Base-by-base conservation (phyloP, 768 basidiomycete species). In the Rhodosporidiobolus sp. region DNA sequence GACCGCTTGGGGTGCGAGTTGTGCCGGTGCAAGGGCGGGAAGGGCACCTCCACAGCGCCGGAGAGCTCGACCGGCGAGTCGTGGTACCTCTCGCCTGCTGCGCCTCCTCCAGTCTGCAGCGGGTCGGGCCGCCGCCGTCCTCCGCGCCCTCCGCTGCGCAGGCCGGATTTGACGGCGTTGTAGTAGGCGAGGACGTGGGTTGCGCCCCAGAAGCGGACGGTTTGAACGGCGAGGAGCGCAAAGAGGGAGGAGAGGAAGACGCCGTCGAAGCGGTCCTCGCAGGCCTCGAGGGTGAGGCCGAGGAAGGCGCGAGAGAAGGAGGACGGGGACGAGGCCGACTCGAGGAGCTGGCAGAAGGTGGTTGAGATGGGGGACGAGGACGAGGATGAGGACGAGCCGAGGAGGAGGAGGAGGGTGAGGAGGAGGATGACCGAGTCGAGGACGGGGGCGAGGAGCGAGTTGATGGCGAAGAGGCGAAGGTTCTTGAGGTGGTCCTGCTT, bases 231-330 rank as follows among this genome's bases (percentile, higher is more conserved):
- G 17, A 46, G 54, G 26, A 69, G 17, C 24, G 54, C 2, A 5
- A 10, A 38, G 10, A 63, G 19, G 14, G 56, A 30, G 22, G 55
- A 48, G n/a, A 64, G 4, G 61, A 72, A 38, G n/a, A 58, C 22
- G 22, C 65, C 61, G 20, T 66, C 65, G 60, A 73, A 68, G 32
- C 56, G 54, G 22, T 74, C 73, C 38, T 74, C 73, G 61, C 73
- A 74, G 16, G 52, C 32, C 22, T 74, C 73, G 30, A 74, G 55
- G 14, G 48, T 53, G 43, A 66, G 32, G 20, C 73, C 73, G 35
- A 74, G 46, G 17, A 72, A 34, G 56, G 67, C 70, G n/a, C 65
- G 70, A 32, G 48, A 4, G 34, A 45, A 20, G 1, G 63, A 45
- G 4, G 49, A 22, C 0, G 69, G 34, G 24, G 54, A 57, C 17